phyloP scores from a whole-genome alignment of 192 early-diverging fungal genomes.

The Dissophora ornata region DNA sequence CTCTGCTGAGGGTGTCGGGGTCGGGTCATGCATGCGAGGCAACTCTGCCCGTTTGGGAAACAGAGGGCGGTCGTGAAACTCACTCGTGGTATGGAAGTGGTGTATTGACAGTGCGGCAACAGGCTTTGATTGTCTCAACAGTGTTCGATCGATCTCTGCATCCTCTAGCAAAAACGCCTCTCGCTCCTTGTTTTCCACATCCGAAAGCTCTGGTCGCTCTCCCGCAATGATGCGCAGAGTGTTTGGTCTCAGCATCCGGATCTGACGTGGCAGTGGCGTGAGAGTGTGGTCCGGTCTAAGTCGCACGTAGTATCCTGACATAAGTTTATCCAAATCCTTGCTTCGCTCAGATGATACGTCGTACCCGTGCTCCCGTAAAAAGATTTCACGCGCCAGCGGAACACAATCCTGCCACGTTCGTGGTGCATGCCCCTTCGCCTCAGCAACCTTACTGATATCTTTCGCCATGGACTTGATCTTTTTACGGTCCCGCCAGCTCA shows the following conservation, averaged over 20 bases:
- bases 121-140: not conserved
- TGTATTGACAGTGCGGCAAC: not conserved
- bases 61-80: conserved; percentile 3
- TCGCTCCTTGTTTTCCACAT: not conserved
- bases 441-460: not conserved
- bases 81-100: not conserved
- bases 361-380: not conserved
- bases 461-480: not conserved
- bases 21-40: not conserved
- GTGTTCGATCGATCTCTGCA: conserved; percentile 1
- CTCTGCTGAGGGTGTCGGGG: conserved; percentile 14
- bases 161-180: not conserved
- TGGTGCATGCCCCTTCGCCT: not conserved
- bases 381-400: not conserved
- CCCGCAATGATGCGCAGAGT: not conserved
- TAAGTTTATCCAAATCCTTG: too few relatives aligned
- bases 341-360: too few relatives aligned
- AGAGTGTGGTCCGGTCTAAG: too few relatives aligned
- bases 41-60: not conserved
- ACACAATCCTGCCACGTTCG: conserved; percentile 14
- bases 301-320: too few relatives aligned
- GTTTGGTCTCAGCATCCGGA: conserved; percentile 3
- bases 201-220: not conserved
- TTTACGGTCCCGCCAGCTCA: not conserved
- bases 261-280: not conserved